A percentile compares a stretch with the other conserved stretches of the same genome.
These are phyloP conservation scores for Fraxinus velutina DNA, from an alignment of 305 asterid species.

Conservation along the genomic window DNA sequence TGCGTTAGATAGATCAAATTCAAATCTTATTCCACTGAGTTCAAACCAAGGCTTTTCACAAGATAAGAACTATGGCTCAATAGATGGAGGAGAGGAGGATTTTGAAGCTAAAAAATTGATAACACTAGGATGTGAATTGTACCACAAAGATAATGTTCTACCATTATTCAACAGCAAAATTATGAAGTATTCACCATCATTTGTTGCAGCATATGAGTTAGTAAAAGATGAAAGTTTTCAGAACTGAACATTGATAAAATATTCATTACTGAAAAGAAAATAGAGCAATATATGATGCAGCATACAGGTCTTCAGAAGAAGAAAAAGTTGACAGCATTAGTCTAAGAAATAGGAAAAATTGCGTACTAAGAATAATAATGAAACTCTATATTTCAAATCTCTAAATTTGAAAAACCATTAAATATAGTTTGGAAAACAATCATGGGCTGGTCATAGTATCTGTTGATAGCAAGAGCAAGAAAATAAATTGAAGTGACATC, in stretches of 20 bases:
- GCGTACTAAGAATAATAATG: slow-evolving; percentile 6
- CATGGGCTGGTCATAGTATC: neutral
- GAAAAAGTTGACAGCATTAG: neutral
- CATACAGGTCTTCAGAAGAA: neutral
- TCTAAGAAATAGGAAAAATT: neutral
- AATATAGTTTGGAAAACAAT: slow-evolving; percentile 12
- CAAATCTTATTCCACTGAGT: neutral
- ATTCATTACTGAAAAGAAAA: neutral
- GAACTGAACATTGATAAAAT: neutral
- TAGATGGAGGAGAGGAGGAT: neutral
- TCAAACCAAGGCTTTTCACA: neutral
- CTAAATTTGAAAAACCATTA: neutral
- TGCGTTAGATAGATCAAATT: neutral
- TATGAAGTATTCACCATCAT: neutral
- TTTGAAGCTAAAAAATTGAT: neutral
- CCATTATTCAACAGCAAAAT: neutral
- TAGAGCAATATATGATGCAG: neutral
- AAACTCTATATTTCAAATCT: neutral
- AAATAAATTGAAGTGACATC: slow-evolving; percentile 3
- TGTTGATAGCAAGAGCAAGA: slow-evolving; percentile 1
- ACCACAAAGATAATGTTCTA: neutral
- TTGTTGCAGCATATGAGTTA: neutral
- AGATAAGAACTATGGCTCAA: neutral
- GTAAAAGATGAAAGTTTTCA: neutral
- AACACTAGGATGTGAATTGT: neutral